Base-by-base conservation (phyloP, 306 rosid species). In the Cercis canadensis region DNA sequence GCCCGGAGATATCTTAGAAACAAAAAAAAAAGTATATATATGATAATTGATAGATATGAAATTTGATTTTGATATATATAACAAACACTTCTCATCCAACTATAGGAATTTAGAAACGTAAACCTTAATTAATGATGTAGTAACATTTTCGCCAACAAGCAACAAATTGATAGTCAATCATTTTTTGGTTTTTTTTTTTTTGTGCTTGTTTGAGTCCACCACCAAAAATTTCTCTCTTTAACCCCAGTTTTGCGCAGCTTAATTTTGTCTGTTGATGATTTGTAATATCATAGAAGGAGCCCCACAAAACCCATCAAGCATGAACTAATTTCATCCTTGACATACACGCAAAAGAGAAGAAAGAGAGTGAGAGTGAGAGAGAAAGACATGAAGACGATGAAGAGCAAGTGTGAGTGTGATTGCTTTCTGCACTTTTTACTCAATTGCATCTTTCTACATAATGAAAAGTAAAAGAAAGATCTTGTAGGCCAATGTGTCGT, bases 401-500 rank as follows among this genome's bases (percentile, higher is more conserved):
- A 24, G 29, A 24, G 29, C 29, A 24, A 24, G 29, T 24, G 29
- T 24, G 29, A 24, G 29, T 24, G 29, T 1, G 29, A 24, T 24
- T 24, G 3, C 29, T 24, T 24, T 24, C 31, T 18, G 21, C 59
- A 32, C 65, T 40, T 63, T 75, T 76, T 53, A 75, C 78, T 24
- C 60, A 52, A 43, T 59, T 67, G 62, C 58, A 65, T 60, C 78
- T 58, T 65, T 63, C 53, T 39, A 51, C 83, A 75, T 65, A 33
- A 78, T 75, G 70, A 16, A 67, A 50, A 57, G 74, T 5, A 50
- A 72, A 75, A 79, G 74, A 56, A 17, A 73, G 74, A 79, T 79
- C 68, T 62, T 61, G 87, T 67, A 62, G 87, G 87, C 44, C 72
- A 24, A 24, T 62, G 65, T 34, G 18, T 44, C 11, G 72, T 54